Conservation (phyloP, 2,329 filamentous ascomycete genomes). For the Mollisia scopiformis region DNA sequence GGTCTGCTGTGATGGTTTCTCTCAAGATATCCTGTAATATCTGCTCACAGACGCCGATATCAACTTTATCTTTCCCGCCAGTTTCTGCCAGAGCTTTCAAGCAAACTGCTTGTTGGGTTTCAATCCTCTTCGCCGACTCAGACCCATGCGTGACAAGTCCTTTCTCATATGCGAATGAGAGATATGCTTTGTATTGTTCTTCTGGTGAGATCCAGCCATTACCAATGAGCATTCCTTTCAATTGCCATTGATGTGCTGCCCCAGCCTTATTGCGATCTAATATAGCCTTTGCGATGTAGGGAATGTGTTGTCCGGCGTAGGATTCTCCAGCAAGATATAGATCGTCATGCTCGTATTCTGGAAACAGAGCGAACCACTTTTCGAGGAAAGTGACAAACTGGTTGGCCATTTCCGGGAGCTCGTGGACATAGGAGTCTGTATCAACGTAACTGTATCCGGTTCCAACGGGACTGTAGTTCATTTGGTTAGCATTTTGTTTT, state of each 20-base stretch:
- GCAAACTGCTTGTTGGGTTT: constrained; percentile 72
- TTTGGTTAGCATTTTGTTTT: background rate
- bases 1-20: constrained; percentile 51
- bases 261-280: constrained; percentile 79
- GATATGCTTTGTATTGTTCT: constrained; percentile 88
- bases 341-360: constrained; percentile 89
- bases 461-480: constrained; percentile 67
- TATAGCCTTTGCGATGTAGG: constrained; percentile 92
- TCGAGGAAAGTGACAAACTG: constrained; percentile 90
- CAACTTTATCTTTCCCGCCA: constrained; percentile 63
- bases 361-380: constrained; percentile 89
- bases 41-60: constrained; percentile 72
- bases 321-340: constrained; percentile 97
- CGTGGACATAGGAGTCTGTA: constrained; percentile 82
- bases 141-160: constrained; percentile 72
- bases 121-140: constrained; percentile 64
- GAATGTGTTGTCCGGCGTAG: constrained; percentile 95
- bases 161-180: constrained; percentile 79
- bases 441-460: constrained; percentile 97
- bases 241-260: constrained; percentile 65
- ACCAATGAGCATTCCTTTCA: constrained; percentile 87
- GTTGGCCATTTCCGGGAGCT: constrained; percentile 84
- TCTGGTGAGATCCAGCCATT: constrained; percentile 95
- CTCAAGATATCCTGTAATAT: constrained; percentile 76
- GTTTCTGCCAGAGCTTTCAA: constrained; percentile 60